A percentile compares a stretch with the other conserved stretches of the same genome.
These are phyloP conservation scores for Colletotrichum plurivorum DNA, from an alignment of 2,329 filamentous ascomycete genomes.

Conservation along the genomic window DNA sequence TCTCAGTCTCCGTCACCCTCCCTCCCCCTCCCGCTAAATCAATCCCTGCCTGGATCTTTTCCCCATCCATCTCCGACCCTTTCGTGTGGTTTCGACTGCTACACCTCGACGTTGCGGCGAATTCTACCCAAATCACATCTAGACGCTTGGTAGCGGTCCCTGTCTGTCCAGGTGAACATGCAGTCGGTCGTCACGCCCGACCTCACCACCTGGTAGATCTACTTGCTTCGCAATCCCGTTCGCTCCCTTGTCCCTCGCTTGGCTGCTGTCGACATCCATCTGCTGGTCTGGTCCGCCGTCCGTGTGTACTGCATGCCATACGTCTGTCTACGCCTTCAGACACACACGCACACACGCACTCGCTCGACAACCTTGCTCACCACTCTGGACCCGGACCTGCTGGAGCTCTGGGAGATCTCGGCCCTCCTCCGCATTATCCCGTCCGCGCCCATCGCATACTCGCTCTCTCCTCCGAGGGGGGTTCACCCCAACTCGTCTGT, in stretches of 20 bases:
- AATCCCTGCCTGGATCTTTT: too few species aligned
- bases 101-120: constrained; percentile 22
- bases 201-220: too few species aligned
- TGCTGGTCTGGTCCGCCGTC: constrained; percentile 17
- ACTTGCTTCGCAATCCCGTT: not conserved
- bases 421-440: constrained; percentile 25
- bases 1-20: too few species aligned
- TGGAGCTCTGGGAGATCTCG: constrained; percentile 35
- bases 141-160: too few species aligned
- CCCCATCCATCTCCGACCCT: constrained; percentile 1
- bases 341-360: constrained; percentile 1
- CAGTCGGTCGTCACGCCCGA: too few species aligned
- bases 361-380: constrained; percentile 28
- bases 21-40: too few species aligned
- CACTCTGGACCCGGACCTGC: constrained; percentile 22
- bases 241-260: constrained; percentile 10
- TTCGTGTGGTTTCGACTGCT: constrained; percentile 23
- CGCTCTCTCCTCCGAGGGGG: constrained; percentile 5
- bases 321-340: constrained; percentile 7
- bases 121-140: constrained; percentile 19
- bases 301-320: constrained; percentile 13
- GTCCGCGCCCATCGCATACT: not conserved
- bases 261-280: constrained; percentile 27
- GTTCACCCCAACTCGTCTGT: constrained; percentile 23
- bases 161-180: too few species aligned